These are phyloP conservation scores for Metschnikowia lochheadii DNA, from an alignment of 805 yeast species.

Conservation along the genomic window DNA sequence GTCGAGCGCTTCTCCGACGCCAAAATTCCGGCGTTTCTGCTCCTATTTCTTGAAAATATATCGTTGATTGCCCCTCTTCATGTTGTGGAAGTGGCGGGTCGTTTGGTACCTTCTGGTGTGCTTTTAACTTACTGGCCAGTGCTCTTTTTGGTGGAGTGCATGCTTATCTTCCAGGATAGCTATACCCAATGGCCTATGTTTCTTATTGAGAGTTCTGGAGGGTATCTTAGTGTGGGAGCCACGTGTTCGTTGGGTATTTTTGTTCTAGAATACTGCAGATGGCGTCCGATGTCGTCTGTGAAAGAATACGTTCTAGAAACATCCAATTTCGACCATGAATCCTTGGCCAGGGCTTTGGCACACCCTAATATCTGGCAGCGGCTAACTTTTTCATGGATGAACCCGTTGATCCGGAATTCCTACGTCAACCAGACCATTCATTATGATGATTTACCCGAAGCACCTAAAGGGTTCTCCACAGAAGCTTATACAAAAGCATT, in stretches of 20 bases:
- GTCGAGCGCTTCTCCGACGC: slow-evolving; percentile 24
- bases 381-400: slow-evolving; percentile 47
- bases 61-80: slow-evolving; percentile 39
- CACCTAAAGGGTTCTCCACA: slow-evolving; percentile 25
- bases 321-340: slow-evolving; percentile 14
- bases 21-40: slow-evolving; percentile 16
- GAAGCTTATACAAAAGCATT: slow-evolving; percentile 16
- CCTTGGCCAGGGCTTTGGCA: slow-evolving; percentile 12
- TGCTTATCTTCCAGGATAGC: slow-evolving; percentile 25
- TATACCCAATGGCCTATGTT: slow-evolving; percentile 23
- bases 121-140: slow-evolving; percentile 40
- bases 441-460: slow-evolving; percentile 26
- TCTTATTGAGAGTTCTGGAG: slow-evolving; percentile 4
- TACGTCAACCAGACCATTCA: slow-evolving; percentile 33
- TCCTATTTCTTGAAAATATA: slow-evolving; percentile 2
- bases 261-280: slow-evolving; percentile 34
- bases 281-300: slow-evolving; percentile 29
- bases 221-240: slow-evolving; percentile 12
- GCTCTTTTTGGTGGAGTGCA: slow-evolving; percentile 16
- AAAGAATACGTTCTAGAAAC: neutral
- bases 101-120: slow-evolving; percentile 35
- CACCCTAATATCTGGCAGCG: slow-evolving; percentile 33
- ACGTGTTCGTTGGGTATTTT: slow-evolving; percentile 29
- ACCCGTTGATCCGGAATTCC: slow-evolving; percentile 38
- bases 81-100: slow-evolving; percentile 39